Evolutionary conservation across 1,284 basidiomycete genomes (phyloP), one percentile per base, ranked within the genome.

Genomic region (Hymenochaete sp.): DNA sequence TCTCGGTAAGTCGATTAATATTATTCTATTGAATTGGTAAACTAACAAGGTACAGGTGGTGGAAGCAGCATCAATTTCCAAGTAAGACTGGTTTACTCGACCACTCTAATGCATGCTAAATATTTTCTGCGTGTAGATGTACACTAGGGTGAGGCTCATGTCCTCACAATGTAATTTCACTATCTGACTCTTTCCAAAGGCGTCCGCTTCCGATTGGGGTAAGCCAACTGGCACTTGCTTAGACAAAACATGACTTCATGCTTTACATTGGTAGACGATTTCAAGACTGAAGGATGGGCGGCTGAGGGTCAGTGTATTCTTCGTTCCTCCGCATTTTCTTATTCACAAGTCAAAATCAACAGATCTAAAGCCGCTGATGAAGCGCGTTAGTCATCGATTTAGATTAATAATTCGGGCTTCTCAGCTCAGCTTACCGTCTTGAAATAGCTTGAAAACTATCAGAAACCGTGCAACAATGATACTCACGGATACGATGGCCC

Each of bases 321-420:
- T 31, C 5, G 13, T 6, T 16, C 13, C 14, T 8, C 14, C 13
- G 21, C 32, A n/a, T 8, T 35, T 16, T 4, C 14, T 31, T 8
- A n/a, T 8, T n/a, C 39, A 4, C 29, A 38, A 13, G 40, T 18
- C 11, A 6, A 40, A 40, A 27, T 19, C 10, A 25, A 32, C 47
- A 79, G 79, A 82, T 55, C 70, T 84, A 9, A 55, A 79, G 39
- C 81, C 80, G 7, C 65, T 82, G 47, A 84, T 84, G 81, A 82
- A 82, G 62, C 68, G 79, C 42, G 74, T 70, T 57, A 47, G 65
- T 47, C 27, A 27, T 10, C n/a, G 10, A 18, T 16, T 26, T 38
- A 9, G 26, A 13, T 22, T 32, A 25, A 14, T n/a, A 19, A 25
- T 13, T 33, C 27, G 41, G 11, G n/a, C 16, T 36, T 4, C 24